These are phyloP conservation scores for Penstemon davidsonii DNA, from an alignment of 257 asterid species.

Conservation along the genomic window DNA sequence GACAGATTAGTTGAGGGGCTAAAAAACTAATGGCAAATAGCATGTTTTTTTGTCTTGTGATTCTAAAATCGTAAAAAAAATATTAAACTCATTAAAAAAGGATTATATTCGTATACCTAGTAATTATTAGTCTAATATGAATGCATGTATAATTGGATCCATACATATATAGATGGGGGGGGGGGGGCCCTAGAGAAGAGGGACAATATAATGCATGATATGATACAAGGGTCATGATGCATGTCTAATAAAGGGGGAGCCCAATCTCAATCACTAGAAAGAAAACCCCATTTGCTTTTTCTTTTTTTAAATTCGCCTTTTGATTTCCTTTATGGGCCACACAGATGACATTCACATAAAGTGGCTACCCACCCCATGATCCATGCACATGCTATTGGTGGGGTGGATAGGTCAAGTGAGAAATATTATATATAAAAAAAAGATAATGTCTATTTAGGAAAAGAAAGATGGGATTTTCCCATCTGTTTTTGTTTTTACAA, in stretches of 20 bases:
- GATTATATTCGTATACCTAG: too few species aligned
- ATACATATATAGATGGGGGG: not conserved
- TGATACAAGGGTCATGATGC: slow-evolving; percentile 82
- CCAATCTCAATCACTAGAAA: slow-evolving; percentile 59
- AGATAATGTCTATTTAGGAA: not conserved
- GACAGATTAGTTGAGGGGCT: too few species aligned
- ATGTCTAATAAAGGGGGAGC: slow-evolving; percentile 74
- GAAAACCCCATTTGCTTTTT: slow-evolving; percentile 31
- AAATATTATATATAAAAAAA: slow-evolving; percentile 35
- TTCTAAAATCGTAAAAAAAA: too few species aligned
- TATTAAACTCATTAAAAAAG: too few species aligned
- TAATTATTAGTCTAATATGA: too few species aligned
- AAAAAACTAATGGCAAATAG: too few species aligned
- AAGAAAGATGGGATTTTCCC: slow-evolving; percentile 8
- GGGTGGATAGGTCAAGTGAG: slow-evolving; percentile 33
- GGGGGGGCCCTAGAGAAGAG: slow-evolving; percentile 50
- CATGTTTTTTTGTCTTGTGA: too few species aligned
- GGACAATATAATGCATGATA: slow-evolving; percentile 57
- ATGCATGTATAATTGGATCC: too few species aligned
- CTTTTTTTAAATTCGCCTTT: not conserved
- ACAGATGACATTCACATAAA: slow-evolving; percentile 41
- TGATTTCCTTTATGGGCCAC: slow-evolving; percentile 31
- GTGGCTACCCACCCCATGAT: slow-evolving; percentile 48
- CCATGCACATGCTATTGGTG: slow-evolving; percentile 53
- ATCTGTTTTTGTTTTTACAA: slow-evolving; percentile 14